These are phyloP conservation scores for Ophiostoma piceae DNA, from an alignment of 2,329 filamentous ascomycete genomes.

Conservation along the genomic window DNA sequence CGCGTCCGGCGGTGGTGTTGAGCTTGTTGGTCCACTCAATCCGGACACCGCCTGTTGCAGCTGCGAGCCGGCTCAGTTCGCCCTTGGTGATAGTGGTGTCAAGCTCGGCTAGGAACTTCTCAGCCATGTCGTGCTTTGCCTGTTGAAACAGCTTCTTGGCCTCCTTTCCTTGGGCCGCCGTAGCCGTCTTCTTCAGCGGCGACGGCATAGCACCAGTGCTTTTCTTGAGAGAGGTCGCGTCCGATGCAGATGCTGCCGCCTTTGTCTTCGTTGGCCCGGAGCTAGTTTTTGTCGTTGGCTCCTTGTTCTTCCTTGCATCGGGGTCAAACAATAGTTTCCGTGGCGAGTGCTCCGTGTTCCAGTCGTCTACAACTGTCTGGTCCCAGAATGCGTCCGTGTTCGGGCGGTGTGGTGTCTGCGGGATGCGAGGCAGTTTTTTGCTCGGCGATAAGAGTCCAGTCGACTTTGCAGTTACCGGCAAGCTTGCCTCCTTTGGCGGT, in stretches of 20 bases:
- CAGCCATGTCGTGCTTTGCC: slow-evolving; percentile 58
- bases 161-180: slow-evolving; percentile 35
- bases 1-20: slow-evolving; percentile 71
- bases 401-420: slow-evolving; percentile 49
- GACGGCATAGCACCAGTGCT: neutral
- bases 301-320: slow-evolving; percentile 15
- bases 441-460: slow-evolving; percentile 33
- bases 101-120: slow-evolving; percentile 61
- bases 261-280: neutral
- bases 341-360: slow-evolving; percentile 55
- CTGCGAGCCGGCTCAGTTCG: slow-evolving; percentile 53
- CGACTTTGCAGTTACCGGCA: slow-evolving; percentile 22
- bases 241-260: neutral
- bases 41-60: slow-evolving; percentile 62
- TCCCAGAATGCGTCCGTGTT: slow-evolving; percentile 57
- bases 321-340: slow-evolving; percentile 33
- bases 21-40: slow-evolving; percentile 73
- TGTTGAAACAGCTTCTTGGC: slow-evolving; percentile 58
- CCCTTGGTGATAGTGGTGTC: slow-evolving; percentile 60
- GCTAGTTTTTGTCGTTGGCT: too few species aligned
- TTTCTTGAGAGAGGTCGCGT: neutral
- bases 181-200: slow-evolving; percentile 31
- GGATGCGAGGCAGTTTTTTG: slow-evolving; percentile 42
- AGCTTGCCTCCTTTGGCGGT: slow-evolving; percentile 26
- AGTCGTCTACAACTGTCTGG: slow-evolving; percentile 54